Base-by-base conservation (phyloP, 2,329 filamentous ascomycete species). In the Drechslerella stenobrocha region DNA sequence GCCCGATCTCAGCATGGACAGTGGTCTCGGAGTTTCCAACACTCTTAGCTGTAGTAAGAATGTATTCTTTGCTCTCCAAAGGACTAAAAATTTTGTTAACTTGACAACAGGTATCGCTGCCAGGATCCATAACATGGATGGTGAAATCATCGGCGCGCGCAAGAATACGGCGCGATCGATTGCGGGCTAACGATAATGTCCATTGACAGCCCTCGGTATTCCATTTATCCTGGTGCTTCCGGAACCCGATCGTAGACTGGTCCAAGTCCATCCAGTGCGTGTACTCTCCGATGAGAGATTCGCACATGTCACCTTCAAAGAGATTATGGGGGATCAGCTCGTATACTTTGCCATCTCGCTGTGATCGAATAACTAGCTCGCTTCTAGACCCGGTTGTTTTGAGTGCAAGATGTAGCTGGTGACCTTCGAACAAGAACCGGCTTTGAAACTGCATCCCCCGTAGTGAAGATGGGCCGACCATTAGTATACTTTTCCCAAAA, bases 261-360 rank as follows among this genome's bases (percentile, higher is more conserved):
- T 70, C 42, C 0, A 73, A 2, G 20, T 79, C 70, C 44, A 80
- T 77, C 81, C 82, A 84, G 57, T 83, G 81, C 0, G 76, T 74
- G 52, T 76, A 78, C 0, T 77, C 69, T 0, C 77, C 44, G 1
- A 79, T 70, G 4, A 83, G 78, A 0, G 69, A 45, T 0, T 64
- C 56, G 9, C 77, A 77, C 5, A 78, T 71, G 24, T 74, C 71
- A 8, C 50, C 66, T 1, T 34, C 15, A 4, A 78, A 72, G 20
- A 73, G 52, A n/a, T 71, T 70, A 5, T 70, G 63, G 0, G 76
- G 74, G 11, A 79, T 63, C 22, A 76, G 73, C 52, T 78, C 75
- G 47, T 73, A 73, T 0, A 53, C 40, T 7, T 66, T 55, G 2
- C 40, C 35, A 0, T 70, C 63, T 20, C 53, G 70, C 15, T 47